Base-by-base conservation (phyloP, 1,139 yeast species). In the Hyphopichia khmerensis region DNA sequence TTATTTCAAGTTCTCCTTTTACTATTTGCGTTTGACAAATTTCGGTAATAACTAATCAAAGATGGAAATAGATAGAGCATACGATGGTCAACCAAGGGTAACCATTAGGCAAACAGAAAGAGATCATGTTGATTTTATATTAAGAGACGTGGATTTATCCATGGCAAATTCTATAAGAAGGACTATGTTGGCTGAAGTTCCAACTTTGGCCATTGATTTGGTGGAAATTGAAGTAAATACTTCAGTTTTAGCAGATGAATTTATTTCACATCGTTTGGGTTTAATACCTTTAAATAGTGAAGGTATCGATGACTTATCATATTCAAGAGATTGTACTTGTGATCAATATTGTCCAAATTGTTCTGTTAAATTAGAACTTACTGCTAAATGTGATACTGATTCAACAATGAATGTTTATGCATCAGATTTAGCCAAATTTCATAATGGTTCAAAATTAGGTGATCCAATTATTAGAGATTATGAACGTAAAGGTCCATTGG, bases 291-390 rank as follows among this genome's bases (percentile, higher is more conserved):
- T 93, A 41, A 85, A 85, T 49, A 84, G 96, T 55, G 81, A 84
- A 40, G 93, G 89, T 43, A 89, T 91, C 39, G 96, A 90, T 44
- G 73, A 80, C 47, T 65, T 88, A 50, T 77, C 85, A 35, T 90
- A 89, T 65, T 85, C 96, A 33, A 79, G 97, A 57, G 99, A 93
- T 63, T 93, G 99, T 65, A 90, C 96, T 35, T 93, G 99, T 72
- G 99, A 93, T 62, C 96, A 91, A 61, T 93, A 93, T 67, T 93
- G 99, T 67, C 90, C 89, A 46, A 85, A 87, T 64, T 93, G 99
- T 68, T 84, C 96, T 2, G 98, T 93, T 24, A 88, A 85, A 51
- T 77, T 93, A 47, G 84, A 87, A 48, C 71, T 93, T 48, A 83
- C 89, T 44, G 99, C 97, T 13, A 80, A 83, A 52, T 93, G 97